Conservation (phyloP, 202 grass and related monocot genomes). For the Setaria viridis region DNA sequence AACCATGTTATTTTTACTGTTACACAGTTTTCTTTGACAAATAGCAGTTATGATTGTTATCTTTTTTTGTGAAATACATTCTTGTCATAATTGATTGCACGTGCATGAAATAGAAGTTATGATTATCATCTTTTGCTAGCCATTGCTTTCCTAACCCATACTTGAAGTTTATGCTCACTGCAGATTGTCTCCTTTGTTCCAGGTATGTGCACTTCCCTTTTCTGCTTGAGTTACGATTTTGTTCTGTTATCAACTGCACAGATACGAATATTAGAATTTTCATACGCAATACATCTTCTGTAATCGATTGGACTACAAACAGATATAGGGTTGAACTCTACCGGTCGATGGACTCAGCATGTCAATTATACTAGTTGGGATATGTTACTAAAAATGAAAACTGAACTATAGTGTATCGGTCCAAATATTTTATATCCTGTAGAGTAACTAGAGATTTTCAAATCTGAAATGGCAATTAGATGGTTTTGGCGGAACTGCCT, state of each 20-base stretch:
- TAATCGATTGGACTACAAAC: neutral
- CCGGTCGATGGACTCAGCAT: neutral
- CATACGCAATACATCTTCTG: neutral
- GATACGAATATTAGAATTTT: neutral
- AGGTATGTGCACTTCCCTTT: neutral
- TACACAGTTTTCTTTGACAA: neutral
- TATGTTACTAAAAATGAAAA: neutral
- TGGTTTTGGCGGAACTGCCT: neutral
- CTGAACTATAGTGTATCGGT: neutral
- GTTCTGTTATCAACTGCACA: neutral
- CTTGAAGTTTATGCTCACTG: neutral
- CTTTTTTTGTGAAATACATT: neutral
- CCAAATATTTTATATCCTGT: neutral
- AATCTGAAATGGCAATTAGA: neutral
- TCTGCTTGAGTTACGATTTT: neutral
- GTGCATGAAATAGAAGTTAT: neutral
- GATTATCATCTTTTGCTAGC: neutral
- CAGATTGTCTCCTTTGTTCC: neutral
- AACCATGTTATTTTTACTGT: neutral
- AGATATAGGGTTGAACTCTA: neutral
- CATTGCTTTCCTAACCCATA: neutral
- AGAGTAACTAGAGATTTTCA: neutral
- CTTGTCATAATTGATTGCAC: neutral
- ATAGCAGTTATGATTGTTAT: neutral
- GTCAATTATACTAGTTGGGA: neutral